Evolutionary conservation across 2,329 filamentous ascomycete genomes (phyloP).

Genomic region (Cytospora schulzeri): DNA sequence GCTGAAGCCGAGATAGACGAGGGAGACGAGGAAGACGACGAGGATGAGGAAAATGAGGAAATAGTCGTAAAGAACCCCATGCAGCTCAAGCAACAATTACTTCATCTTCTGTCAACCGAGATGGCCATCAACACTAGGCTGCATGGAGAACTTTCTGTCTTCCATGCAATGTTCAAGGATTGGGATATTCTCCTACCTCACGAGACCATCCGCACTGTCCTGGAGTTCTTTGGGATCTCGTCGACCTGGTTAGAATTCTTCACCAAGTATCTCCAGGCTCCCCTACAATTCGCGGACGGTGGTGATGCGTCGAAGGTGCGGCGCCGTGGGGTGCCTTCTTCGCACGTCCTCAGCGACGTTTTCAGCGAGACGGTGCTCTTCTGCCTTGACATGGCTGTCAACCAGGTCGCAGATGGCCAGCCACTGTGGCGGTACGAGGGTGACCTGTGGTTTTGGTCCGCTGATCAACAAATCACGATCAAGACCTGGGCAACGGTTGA

Average conservation of each 20-base stretch:
- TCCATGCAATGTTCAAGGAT: slow-evolving; percentile 50
- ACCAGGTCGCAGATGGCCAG: slow-evolving; percentile 54
- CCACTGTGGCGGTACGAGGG: slow-evolving; percentile 65
- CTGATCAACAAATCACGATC: slow-evolving; percentile 52
- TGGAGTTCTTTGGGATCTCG: slow-evolving; percentile 62
- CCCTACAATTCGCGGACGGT: slow-evolving; percentile 60
- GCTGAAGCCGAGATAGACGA: too few species aligned
- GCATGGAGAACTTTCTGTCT: slow-evolving; percentile 47
- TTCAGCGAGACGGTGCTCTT: slow-evolving; percentile 65
- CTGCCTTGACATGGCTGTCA: slow-evolving; percentile 66
- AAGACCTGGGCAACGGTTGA: slow-evolving; percentile 62
- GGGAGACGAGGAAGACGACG: slow-evolving; percentile 27
- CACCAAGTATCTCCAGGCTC: slow-evolving; percentile 57
- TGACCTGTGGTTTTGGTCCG: slow-evolving; percentile 67
- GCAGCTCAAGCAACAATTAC: slow-evolving; percentile 49
- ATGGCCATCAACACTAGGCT: slow-evolving; percentile 48
- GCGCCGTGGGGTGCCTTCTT: slow-evolving; percentile 60
- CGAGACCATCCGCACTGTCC: slow-evolving; percentile 56
- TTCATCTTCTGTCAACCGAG: slow-evolving; percentile 52
- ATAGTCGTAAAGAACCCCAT: slow-evolving; percentile 38
- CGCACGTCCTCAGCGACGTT: slow-evolving; percentile 59
- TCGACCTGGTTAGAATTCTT: slow-evolving; percentile 62
- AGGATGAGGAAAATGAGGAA: slow-evolving; percentile 27
- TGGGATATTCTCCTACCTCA: slow-evolving; percentile 54
- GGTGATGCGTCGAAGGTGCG: slow-evolving; percentile 50